Conservation (phyloP, 2,329 filamentous ascomycete species). For the Colletotrichum magnum region DNA sequence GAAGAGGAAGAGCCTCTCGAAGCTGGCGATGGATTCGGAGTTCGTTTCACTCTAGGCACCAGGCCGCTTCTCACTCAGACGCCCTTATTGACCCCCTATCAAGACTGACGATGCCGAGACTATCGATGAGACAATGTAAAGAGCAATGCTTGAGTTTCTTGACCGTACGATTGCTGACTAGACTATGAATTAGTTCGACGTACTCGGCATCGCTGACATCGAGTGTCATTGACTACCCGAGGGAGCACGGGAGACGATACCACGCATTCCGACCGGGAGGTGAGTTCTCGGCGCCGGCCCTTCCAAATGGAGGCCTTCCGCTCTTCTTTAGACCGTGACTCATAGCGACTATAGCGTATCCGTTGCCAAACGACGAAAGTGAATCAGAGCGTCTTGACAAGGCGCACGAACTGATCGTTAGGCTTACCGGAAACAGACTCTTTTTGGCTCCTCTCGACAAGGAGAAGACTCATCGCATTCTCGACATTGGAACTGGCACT, state of each 20-base stretch:
- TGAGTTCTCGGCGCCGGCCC: background rate
- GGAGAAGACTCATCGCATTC: constrained; percentile 53
- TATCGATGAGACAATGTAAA: background rate
- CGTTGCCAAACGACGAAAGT: constrained; percentile 54
- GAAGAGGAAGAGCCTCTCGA: background rate
- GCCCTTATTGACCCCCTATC: background rate
- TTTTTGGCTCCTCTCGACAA: constrained; percentile 8
- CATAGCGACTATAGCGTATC: constrained; percentile 38
- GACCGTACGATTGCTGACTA: too few species aligned
- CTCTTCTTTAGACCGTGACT: background rate
- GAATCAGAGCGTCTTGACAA: constrained; percentile 19
- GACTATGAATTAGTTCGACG: background rate
- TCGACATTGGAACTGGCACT: constrained; percentile 73
- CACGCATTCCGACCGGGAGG: constrained; percentile 27
- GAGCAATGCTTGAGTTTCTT: background rate
- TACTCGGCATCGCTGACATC: constrained; percentile 9
- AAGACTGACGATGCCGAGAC: background rate
- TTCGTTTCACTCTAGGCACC: background rate
- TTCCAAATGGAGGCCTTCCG: background rate
- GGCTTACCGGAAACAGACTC: constrained; percentile 7
- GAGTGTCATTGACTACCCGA: constrained; percentile 15
- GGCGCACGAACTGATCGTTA: constrained; percentile 13
- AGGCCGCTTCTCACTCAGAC: background rate
- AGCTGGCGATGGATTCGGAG: background rate
- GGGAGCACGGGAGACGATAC: constrained; percentile 26